A percentile compares a stretch with the other conserved stretches of the same genome.
Conservation (phyloP, 2,329 filamentous ascomycete species). For the Talaromyces sp. region DNA sequence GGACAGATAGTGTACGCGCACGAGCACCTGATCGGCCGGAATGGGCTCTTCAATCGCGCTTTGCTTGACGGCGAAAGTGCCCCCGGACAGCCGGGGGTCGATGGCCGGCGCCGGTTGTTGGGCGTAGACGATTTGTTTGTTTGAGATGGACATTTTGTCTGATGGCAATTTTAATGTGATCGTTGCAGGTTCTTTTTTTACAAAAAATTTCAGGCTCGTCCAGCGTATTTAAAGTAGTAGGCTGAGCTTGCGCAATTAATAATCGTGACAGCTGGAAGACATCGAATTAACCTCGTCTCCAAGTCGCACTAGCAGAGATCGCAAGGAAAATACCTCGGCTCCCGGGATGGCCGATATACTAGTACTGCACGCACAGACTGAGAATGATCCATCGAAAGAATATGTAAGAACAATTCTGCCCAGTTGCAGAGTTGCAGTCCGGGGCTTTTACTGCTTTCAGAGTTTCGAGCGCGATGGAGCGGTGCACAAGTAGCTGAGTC, state of each 20-base stretch:
- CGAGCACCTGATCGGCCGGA: constrained; percentile 56
- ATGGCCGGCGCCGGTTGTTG: constrained; percentile 30
- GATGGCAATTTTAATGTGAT: not conserved
- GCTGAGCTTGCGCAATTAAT: not conserved
- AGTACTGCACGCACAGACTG: not conserved
- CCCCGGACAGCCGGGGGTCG: constrained; percentile 28
- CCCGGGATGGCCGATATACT: not conserved
- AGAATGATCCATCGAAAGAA: not conserved
- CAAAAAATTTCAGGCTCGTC: not conserved
- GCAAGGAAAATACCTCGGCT: not conserved
- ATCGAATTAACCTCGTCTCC: not conserved
- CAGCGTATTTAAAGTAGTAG: not conserved
- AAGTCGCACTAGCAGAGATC: not conserved
- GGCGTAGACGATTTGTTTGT: constrained; percentile 34
- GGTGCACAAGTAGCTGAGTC: not conserved
- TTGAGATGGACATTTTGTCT: constrained; percentile 20
- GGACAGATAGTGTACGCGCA: constrained; percentile 58
- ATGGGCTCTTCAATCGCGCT: constrained; percentile 23
- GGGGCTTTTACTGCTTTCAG: not conserved
- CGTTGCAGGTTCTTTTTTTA: not conserved
- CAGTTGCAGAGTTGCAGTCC: not conserved
- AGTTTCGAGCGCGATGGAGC: not conserved
- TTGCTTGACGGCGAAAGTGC: constrained; percentile 32
- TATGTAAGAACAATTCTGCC: not conserved
- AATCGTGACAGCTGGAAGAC: not conserved